Evolutionary conservation across 2,329 filamentous ascomycete genomes (phyloP), one percentile per base, ranked within the genome.

Genomic region (Ampelomyces quisqualis): DNA sequence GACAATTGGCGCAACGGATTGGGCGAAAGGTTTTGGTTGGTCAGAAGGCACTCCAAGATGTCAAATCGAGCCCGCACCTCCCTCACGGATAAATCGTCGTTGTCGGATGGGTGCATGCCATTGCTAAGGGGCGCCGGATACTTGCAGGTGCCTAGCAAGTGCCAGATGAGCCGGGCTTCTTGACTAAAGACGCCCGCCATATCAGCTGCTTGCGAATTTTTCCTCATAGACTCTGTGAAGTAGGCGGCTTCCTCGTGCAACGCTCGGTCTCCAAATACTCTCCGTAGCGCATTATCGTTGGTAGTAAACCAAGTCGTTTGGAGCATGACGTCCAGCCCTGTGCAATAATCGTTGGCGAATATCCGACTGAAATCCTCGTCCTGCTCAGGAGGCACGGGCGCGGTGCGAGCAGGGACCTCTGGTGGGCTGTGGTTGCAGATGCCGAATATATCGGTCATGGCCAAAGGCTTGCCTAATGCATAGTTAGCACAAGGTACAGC

Each of bases 281-380:
- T 45, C 27, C 53, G 57, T 21, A 68, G 69, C n/a, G 64, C 65
- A 39, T 77, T 71, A 38, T 76, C 79, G 51, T 75, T 75, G 24
- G 70, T 71, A 18, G 73, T 80, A 70, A 88, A 96, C 90, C 90
- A 97, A 19, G 77, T 78, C 5, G 88, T 87, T 66, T 96, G 90
- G n/a, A 68, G 50, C 44, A 67, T 60, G 15, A 57, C 43, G 40
- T 67, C 61, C 5, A 68, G 55, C 6, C 65, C 65, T 18, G 49
- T 36, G 40, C 53, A 57, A 39, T 68, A 68, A 38, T 68, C 65
- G 24, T 67, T 68, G 18, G 55, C 43, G 27, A 62, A 67, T 14
- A 68, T 65, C 21, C 48, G 48, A 4, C 51, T 47, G 32, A 68
- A 64, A 32, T 67, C 61, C 17, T 63, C 56, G 38, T 67, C 59